phyloP scores from a whole-genome alignment of 2,329 filamentous ascomycete species.

The Claviceps digitariae region DNA sequence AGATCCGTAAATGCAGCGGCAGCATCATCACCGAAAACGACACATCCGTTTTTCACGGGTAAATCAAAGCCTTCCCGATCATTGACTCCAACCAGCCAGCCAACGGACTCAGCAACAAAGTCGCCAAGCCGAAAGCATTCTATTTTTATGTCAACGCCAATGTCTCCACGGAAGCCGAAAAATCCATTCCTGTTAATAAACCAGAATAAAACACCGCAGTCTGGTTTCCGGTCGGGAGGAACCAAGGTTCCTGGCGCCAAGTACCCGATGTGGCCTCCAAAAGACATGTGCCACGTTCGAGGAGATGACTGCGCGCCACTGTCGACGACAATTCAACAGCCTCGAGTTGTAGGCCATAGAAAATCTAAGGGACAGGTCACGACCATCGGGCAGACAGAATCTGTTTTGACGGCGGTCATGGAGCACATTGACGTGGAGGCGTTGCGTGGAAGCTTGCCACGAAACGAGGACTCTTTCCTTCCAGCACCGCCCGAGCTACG shows the following conservation, averaged over 20 bases:
- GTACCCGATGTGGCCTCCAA: conserved; percentile 59
- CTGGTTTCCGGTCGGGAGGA: conserved; percentile 29
- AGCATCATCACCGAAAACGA: conserved; percentile 14
- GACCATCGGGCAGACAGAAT: conserved; percentile 27
- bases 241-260: conserved; percentile 52
- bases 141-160: conserved; percentile 39
- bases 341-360: conserved; percentile 12
- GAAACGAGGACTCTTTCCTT: conserved; percentile 25
- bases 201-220: conserved; percentile 19
- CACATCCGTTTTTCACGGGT: conserved; percentile 30
- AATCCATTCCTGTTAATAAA: conserved; percentile 17
- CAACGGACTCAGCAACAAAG: conserved; percentile 12
- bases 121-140: conserved; percentile 20
- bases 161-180: conserved; percentile 32
- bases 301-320: conserved; percentile 19
- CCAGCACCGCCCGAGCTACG: conserved; percentile 36
- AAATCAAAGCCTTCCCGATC: conserved; percentile 17
- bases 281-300: conserved; percentile 50
- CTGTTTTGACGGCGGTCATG: conserved; percentile 23
- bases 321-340: neutral
- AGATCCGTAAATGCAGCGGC: conserved; percentile 6
- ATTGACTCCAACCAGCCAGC: conserved; percentile 10
- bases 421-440: conserved; percentile 13
- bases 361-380: conserved; percentile 39
- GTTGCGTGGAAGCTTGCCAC: conserved; percentile 16